phyloP scores from a whole-genome alignment of 2,329 filamentous ascomycete genomes.

The Sporothrix protearum region DNA sequence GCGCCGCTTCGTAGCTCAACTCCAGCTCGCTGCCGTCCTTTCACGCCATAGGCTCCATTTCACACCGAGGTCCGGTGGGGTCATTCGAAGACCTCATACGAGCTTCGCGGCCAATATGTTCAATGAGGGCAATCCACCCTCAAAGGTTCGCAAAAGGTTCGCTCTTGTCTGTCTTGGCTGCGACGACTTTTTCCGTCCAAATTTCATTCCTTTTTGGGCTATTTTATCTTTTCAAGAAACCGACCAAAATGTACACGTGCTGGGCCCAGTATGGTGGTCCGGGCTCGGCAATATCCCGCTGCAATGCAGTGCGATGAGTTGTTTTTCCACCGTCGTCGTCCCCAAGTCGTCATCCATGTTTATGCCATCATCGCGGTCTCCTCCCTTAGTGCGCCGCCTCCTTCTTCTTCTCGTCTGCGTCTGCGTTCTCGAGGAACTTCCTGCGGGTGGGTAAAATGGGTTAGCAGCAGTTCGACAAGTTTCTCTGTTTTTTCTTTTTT shows the following conservation, averaged over 20 bases:
- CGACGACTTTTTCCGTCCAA: slow-evolving; percentile 10
- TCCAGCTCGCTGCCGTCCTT: neutral
- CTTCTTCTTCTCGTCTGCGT: slow-evolving; percentile 41
- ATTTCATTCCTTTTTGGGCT: neutral
- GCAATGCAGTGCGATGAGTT: neutral
- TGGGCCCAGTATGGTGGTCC: neutral
- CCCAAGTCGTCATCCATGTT: neutral
- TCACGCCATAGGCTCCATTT: neutral
- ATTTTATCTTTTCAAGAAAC: slow-evolving; percentile 15
- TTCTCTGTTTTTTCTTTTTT: too few relatives aligned
- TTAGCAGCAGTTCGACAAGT: slow-evolving; percentile 17
- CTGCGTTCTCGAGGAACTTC: slow-evolving; percentile 47
- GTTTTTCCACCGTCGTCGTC: neutral
- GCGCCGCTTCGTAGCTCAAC: too few relatives aligned
- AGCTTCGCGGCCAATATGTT: too few relatives aligned
- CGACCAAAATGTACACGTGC: slow-evolving; percentile 18
- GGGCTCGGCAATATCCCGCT: neutral
- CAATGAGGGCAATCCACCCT: too few relatives aligned
- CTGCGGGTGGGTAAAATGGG: slow-evolving; percentile 31
- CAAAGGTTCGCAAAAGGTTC: neutral
- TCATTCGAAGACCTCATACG: too few relatives aligned
- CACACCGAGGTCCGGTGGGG: too few relatives aligned
- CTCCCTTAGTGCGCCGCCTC: slow-evolving; percentile 24
- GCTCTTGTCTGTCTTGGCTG: neutral
- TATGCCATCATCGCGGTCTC: neutral